Percentiles rank a stretch among this genome's conserved stretches.
These are phyloP conservation scores for Pseudopyricularia cyperi DNA, from an alignment of 2,329 filamentous ascomycete species.

Conservation along the genomic window DNA sequence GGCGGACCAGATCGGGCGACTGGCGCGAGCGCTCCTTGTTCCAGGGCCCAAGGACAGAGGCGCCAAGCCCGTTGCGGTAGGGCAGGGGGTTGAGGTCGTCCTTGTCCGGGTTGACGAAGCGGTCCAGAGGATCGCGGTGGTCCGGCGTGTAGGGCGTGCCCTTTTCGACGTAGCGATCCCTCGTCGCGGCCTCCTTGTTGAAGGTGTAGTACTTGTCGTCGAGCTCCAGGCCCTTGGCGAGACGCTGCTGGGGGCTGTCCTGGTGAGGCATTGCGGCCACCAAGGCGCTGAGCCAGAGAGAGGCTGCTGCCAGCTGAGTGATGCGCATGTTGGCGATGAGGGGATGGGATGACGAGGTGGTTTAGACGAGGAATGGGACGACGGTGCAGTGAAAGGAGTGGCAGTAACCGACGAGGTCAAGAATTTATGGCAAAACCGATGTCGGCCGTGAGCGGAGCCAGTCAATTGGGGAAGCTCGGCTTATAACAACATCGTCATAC, in stretches of 20 bases:
- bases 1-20: constrained; percentile 58
- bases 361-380: not conserved
- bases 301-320: constrained; percentile 1
- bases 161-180: not conserved
- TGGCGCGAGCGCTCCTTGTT: constrained; percentile 55
- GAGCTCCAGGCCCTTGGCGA: constrained; percentile 34
- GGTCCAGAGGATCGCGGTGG: constrained; percentile 48
- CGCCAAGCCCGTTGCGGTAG: constrained; percentile 49
- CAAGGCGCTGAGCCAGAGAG: constrained; percentile 5
- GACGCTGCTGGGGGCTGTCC: constrained; percentile 42
- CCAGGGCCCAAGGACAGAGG: constrained; percentile 55
- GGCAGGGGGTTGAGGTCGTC: constrained; percentile 52
- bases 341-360: not conserved
- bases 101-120: constrained; percentile 46
- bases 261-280: constrained; percentile 16
- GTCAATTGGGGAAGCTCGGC: too few species aligned
- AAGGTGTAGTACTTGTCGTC: constrained; percentile 26
- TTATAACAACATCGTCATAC: too few species aligned
- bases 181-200: constrained; percentile 15
- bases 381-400: not conserved
- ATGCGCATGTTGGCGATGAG: constrained; percentile 1
- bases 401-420: not conserved
- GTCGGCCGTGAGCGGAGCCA: too few species aligned
- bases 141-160: constrained; percentile 44
- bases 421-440: not conserved